Evolutionary conservation across 108 stramenopile genomes (phyloP).

Genomic region (Nitzschia sp.): DNA sequence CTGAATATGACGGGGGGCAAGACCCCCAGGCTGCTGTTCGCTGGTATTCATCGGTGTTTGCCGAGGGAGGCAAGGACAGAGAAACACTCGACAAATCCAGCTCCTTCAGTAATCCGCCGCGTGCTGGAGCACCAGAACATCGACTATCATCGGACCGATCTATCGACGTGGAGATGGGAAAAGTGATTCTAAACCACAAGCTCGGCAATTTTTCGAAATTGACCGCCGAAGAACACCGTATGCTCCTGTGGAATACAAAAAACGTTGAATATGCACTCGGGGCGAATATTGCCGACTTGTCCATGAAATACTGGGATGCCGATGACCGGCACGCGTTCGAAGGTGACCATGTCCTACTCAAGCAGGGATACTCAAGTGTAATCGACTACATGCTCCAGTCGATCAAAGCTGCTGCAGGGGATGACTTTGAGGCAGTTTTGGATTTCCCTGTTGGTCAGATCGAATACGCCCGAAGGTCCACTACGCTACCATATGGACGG

Average conservation of each 20-base stretch:
- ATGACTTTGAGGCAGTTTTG: slow-evolving; percentile 46
- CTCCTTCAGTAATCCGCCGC: background rate
- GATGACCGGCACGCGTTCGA: slow-evolving; percentile 84
- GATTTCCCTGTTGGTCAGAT: slow-evolving; percentile 54
- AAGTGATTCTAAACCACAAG: slow-evolving; percentile 39
- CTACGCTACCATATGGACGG: slow-evolving; percentile 29
- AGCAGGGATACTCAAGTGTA: slow-evolving; percentile 59
- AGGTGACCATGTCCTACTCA: slow-evolving; percentile 77
- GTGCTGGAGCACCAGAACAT: slow-evolving; percentile 33
- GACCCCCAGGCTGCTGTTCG: slow-evolving; percentile 29
- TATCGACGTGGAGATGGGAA: slow-evolving; percentile 48
- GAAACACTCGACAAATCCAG: too few relatives aligned
- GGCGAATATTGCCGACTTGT: slow-evolving; percentile 53
- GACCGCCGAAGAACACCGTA: slow-evolving; percentile 42
- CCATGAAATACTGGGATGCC: slow-evolving; percentile 77
- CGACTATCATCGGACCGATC: slow-evolving; percentile 54
- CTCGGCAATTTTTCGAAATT: slow-evolving; percentile 38
- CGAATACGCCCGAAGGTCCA: slow-evolving; percentile 50
- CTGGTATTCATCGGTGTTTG: slow-evolving; percentile 49
- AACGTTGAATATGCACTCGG: slow-evolving; percentile 74
- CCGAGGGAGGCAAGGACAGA: background rate
- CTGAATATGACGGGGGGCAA: background rate
- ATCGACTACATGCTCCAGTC: slow-evolving; percentile 38
- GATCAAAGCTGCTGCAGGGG: slow-evolving; percentile 28
- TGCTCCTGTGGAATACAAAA: slow-evolving; percentile 78